Conservation (phyloP, 768 basidiomycete genomes). For the Cystofilobasidium macerans region DNA sequence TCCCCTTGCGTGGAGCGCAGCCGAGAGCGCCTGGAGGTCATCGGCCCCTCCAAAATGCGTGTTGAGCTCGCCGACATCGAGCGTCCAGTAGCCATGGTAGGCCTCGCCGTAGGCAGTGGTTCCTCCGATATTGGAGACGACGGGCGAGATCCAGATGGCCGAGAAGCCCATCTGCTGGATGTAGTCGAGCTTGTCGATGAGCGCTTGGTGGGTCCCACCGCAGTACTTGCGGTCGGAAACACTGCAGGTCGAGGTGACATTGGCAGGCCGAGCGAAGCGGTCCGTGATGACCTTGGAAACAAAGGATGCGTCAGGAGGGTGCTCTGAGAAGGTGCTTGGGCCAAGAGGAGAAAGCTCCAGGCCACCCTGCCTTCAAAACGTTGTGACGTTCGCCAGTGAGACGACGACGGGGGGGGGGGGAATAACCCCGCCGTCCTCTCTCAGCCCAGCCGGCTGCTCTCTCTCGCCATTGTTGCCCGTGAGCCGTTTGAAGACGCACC, state of each 20-base stretch:
- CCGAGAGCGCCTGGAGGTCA: slow-evolving; percentile 36
- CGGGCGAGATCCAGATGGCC: no score
- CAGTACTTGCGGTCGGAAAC: slow-evolving; percentile 27
- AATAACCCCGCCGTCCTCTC: no score
- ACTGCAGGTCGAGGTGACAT: slow-evolving; percentile 27
- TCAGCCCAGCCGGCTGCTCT: slow-evolving; percentile 14
- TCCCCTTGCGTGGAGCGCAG: slow-evolving; percentile 33
- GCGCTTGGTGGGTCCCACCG: slow-evolving; percentile 2
- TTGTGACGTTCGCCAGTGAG: no score
- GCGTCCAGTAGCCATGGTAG: slow-evolving; percentile 35
- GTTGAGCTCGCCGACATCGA: slow-evolving; percentile 35
- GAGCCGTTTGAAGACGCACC: neutral
- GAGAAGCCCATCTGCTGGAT: no score
- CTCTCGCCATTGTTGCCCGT: slow-evolving; percentile 8
- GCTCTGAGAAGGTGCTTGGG: no score
- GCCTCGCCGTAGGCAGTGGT: no score
- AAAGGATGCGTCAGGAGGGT: no score
- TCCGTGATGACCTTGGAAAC: slow-evolving; percentile 40
- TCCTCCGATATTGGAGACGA: no score
- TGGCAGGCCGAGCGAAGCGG: slow-evolving; percentile 34
- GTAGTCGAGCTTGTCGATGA: no score
- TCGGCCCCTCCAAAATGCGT: slow-evolving; percentile 34
- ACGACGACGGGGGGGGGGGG: no score
- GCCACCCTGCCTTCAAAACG: no score
- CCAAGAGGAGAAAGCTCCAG: no score